Evolutionary conservation across 345 rosid genomes (phyloP), one percentile per base, ranked within the genome.

Genomic region (Barbarea vulgaris): DNA sequence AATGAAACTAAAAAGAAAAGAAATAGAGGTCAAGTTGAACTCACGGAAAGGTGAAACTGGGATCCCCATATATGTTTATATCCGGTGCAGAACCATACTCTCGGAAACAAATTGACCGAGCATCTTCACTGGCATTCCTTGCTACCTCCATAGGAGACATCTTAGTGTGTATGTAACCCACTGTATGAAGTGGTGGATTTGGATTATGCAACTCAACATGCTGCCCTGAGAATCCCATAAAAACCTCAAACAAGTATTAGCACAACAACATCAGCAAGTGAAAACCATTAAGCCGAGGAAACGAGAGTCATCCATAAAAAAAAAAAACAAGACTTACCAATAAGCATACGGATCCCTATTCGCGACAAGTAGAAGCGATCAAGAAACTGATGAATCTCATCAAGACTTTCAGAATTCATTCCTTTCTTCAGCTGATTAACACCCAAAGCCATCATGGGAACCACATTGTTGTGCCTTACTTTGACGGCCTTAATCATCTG

Each of bases 181-280:
- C 85, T 12, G 83, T 80, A 73, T 89, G 85, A 59, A 87, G 97
- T 69, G 88, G 88, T 4, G 99, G 96, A 24, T 89, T 87, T 42
- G 94, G 94, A 80, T 93, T 93, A 82, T 96, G 99, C 85, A 96
- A 79, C 83, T 96, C 97, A 74, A 96, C 99, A 56, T 96, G 99
- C 87, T 96, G 98, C 85, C 97, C 99, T 93, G 94, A 69, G 56
- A 64, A 80, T 79, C 64, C 74, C 71, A 74, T 25, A 6, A 44
- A 0, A 58, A 14, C 1, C 21, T 17, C 55, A 61, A 61, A 54
- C 13, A 42, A 27, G 48, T 24, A 14, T 55, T 42, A 64, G n/a
- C 62, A 37, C 27, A 58, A 10, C 2, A 41, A 22, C 65, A 46
- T 0, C 53, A 64, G 5, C 24, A 27, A 58, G 34, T 7, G 7